Percentiles rank a stretch among this genome's conserved stretches.
These are phyloP conservation scores for Yamadazyma scolyti DNA, from an alignment of 805 yeast genomes.

Conservation along the genomic window DNA sequence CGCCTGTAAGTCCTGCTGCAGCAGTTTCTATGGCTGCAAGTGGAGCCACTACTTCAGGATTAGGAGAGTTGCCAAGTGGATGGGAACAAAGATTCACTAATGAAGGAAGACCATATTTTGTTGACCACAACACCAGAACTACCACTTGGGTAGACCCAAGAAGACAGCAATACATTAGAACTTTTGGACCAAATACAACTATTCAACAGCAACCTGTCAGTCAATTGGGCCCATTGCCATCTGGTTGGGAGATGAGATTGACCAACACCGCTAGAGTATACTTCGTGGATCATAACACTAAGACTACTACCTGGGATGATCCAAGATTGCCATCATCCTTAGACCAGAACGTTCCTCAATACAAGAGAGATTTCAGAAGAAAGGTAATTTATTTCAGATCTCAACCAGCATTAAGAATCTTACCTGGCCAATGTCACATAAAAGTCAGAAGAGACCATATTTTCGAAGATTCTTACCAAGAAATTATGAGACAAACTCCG, in stretches of 20 bases:
- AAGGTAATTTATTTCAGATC: conserved; percentile 96
- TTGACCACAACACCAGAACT: conserved; percentile 98
- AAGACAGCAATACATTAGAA: conserved; percentile 96
- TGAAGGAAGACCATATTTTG: conserved; percentile 97
- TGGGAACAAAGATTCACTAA: conserved; percentile 99
- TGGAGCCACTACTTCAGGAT: conserved; percentile 90
- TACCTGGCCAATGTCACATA: conserved; percentile 98
- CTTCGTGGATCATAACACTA: conserved; percentile 98
- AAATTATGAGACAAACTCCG: conserved; percentile 97
- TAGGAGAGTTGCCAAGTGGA: conserved; percentile 96
- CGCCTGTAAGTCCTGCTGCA: conserved; percentile 62
- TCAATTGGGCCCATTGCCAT: conserved; percentile 95
- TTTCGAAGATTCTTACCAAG: conserved; percentile 97
- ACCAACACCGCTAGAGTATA: conserved; percentile 98
- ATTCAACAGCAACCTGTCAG: conserved; percentile 98
- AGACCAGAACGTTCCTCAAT: conserved; percentile 98
- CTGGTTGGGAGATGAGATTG: conserved; percentile 99
- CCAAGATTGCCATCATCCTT: conserved; percentile 96
- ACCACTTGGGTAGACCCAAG: conserved; percentile 99
- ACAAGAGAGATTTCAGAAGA: conserved; percentile 97
- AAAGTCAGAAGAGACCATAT: conserved; percentile 96
- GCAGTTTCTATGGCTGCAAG: conserved; percentile 68
- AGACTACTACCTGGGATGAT: conserved; percentile 99
- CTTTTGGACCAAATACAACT: conserved; percentile 86
- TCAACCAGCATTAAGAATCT: conserved; percentile 93